A percentile compares a stretch with the other conserved stretches of the same genome.
Evolutionary conservation across 2,329 filamentous ascomycete species (phyloP).

Genomic region (Mycosphaerella sp.): DNA sequence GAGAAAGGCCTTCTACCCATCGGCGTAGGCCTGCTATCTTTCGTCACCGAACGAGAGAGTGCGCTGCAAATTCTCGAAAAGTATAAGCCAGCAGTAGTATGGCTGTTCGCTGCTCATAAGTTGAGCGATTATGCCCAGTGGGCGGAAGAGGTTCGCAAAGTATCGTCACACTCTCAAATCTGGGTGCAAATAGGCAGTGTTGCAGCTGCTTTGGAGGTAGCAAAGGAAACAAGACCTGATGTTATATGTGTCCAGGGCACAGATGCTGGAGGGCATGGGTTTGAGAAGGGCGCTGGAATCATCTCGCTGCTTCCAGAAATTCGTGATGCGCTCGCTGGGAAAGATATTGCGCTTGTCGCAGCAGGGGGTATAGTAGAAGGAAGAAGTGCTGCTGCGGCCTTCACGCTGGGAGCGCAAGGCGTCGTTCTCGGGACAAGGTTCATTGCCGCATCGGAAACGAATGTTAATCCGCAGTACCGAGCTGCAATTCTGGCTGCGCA

Average conservation of each 20-base stretch:
- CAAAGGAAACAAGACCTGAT: slow-evolving; percentile 45
- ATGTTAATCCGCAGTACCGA: slow-evolving; percentile 39
- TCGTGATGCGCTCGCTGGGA: slow-evolving; percentile 38
- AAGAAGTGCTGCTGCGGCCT: slow-evolving; percentile 49
- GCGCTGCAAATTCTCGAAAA: slow-evolving; percentile 47
- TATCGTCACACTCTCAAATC: slow-evolving; percentile 39
- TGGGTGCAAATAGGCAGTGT: slow-evolving; percentile 60
- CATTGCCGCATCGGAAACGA: slow-evolving; percentile 44
- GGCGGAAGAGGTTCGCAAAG: slow-evolving; percentile 30
- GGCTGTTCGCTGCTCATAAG: slow-evolving; percentile 58
- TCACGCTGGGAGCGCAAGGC: slow-evolving; percentile 50
- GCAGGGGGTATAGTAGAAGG: slow-evolving; percentile 51
- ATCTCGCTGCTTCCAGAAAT: slow-evolving; percentile 56
- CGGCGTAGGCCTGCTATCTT: slow-evolving; percentile 58
- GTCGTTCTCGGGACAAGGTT: slow-evolving; percentile 60
- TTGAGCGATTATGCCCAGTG: slow-evolving; percentile 36
- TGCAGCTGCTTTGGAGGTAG: slow-evolving; percentile 47
- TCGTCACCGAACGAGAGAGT: slow-evolving; percentile 35
- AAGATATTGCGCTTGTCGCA: slow-evolving; percentile 50
- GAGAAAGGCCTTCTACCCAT: slow-evolving; percentile 41
- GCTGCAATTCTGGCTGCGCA: slow-evolving; percentile 41
- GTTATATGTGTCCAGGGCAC: slow-evolving; percentile 57
- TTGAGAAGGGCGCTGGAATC: slow-evolving; percentile 49
- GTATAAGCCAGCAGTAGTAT: slow-evolving; percentile 56
- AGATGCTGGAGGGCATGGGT: slow-evolving; percentile 61